Conservation (phyloP, 768 basidiomycete species). For the Austroboletus eburneus region DNA sequence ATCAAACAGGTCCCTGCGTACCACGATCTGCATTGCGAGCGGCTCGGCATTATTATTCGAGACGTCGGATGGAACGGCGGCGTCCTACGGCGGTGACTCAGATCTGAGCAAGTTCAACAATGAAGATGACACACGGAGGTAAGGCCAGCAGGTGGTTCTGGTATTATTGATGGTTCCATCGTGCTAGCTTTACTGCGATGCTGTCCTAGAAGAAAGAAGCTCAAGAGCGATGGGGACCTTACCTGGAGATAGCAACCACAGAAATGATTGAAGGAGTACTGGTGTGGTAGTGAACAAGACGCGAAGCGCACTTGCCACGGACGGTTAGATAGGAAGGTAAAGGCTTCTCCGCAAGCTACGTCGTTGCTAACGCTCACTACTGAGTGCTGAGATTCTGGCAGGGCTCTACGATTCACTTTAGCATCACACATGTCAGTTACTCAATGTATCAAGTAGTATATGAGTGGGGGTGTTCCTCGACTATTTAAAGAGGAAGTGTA, state of each 20-base stretch:
- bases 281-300: constrained; percentile 9
- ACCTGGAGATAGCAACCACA: neutral
- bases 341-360: too few species aligned
- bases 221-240: neutral
- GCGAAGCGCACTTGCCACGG: too few species aligned
- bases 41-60: constrained; percentile 13
- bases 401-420: too few species aligned
- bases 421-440: neutral
- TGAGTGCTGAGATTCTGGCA: too few species aligned
- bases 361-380: too few species aligned
- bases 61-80: neutral
- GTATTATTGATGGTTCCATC: constrained; percentile 4
- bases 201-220: neutral
- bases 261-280: neutral
- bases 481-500: constrained; percentile 10
- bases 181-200: neutral
- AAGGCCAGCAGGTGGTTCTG: neutral
- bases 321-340: too few species aligned
- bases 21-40: constrained; percentile 42
- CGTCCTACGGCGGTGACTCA: neutral
- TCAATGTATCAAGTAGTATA: neutral
- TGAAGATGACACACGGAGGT: too few species aligned
- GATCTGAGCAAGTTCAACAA: too few species aligned
- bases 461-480: constrained; percentile 25
- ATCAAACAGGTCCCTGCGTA: constrained; percentile 39